Conservation (phyloP, 352 stramenopile species). For the Pythium guiyangense region DNA sequence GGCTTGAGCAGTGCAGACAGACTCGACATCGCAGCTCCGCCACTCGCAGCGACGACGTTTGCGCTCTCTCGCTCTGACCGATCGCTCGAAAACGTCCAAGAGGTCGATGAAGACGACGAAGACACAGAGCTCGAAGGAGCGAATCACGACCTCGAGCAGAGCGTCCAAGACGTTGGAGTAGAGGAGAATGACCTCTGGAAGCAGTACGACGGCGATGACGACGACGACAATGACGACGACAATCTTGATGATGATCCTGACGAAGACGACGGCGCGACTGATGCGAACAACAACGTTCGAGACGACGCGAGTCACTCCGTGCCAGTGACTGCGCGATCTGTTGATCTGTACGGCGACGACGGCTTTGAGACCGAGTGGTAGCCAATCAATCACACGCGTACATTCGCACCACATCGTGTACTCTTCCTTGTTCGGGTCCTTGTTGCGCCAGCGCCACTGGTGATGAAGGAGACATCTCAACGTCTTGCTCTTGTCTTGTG, state of each 20-base stretch:
- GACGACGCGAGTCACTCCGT: conserved; percentile 7
- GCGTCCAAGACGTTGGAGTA: not conserved
- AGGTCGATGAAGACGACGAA: conserved; percentile 10
- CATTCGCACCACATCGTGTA: not conserved
- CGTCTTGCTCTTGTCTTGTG: too few species aligned
- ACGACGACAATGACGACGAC: conserved; percentile 10
- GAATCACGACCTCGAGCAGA: not conserved
- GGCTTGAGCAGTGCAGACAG: not conserved
- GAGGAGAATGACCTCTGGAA: conserved; percentile 18
- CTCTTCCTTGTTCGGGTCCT: not conserved
- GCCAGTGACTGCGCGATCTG: conserved; percentile 13
- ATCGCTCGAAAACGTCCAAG: conserved; percentile 11
- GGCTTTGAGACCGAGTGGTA: conserved; percentile 51
- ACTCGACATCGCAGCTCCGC: not conserved
- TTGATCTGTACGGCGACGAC: conserved; percentile 46
- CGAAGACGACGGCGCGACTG: conserved; percentile 9
- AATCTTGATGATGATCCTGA: conserved; percentile 18
- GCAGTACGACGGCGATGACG: conserved; percentile 25
- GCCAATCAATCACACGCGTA: not conserved
- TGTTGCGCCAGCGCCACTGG: not conserved
- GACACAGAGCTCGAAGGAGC: not conserved
- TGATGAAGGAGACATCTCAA: too few species aligned
- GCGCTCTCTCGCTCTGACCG: conserved; percentile 4
- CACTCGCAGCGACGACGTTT: not conserved
- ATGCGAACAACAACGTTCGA: conserved; percentile 5